Conservation (phyloP, 495 filamentous ascomycete genomes). For the Diplogelasinospora grovesii region DNA sequence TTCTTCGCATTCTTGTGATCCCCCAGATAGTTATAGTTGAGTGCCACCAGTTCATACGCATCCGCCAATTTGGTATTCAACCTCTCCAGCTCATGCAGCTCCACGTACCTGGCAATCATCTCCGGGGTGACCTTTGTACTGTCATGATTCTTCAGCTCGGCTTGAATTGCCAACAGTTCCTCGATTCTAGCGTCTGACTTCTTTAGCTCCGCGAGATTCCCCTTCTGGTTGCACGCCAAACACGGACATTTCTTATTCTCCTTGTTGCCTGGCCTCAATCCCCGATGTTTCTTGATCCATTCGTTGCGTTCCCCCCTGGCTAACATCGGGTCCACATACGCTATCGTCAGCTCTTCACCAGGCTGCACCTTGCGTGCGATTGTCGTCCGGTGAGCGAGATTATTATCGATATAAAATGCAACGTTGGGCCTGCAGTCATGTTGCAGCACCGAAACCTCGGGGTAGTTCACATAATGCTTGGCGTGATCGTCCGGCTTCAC, state of each 20-base stretch:
- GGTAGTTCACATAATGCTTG: conserved; percentile 27
- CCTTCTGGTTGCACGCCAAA: conserved; percentile 11
- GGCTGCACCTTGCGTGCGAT: conserved; percentile 21
- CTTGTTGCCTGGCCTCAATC: not conserved
- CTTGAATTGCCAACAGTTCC: conserved; percentile 18
- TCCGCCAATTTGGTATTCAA: conserved; percentile 23
- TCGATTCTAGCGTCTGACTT: conserved; percentile 19
- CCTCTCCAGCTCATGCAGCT: conserved; percentile 22
- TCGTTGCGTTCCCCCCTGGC: conserved; percentile 14
- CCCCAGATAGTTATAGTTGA: conserved; percentile 34
- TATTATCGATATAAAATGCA: conserved; percentile 23
- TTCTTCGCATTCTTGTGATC: conserved; percentile 17
- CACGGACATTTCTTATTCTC: conserved; percentile 17
- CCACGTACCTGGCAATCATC: conserved; percentile 25
- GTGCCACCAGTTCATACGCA: conserved; percentile 30
- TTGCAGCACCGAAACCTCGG: conserved; percentile 17
- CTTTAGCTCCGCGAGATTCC: conserved; percentile 6
- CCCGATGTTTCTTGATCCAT: conserved; percentile 16
- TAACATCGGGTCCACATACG: conserved; percentile 23
- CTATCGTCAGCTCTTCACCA: conserved; percentile 29
- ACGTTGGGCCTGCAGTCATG: conserved; percentile 33
- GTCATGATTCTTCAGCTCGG: conserved; percentile 24
- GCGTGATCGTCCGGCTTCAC: conserved; percentile 7
- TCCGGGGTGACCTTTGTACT: conserved; percentile 16
- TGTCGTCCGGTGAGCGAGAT: conserved; percentile 18